Evolutionary conservation across 495 filamentous ascomycete species (phyloP).

Genomic region (Neurospora discreta): DNA sequence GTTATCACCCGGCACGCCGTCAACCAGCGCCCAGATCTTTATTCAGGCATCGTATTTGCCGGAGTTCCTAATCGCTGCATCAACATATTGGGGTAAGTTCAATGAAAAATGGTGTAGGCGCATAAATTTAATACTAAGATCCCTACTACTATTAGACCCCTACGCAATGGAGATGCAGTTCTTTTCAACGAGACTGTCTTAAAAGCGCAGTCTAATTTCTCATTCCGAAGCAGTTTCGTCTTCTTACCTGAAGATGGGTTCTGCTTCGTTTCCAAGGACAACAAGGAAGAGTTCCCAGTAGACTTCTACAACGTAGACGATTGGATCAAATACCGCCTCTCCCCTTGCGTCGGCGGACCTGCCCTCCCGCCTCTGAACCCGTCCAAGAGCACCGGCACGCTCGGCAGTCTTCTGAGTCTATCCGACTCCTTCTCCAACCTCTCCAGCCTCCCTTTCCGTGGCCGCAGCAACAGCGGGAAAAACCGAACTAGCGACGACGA

Average conservation of each 20-base stretch:
- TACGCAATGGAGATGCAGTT: conserved; percentile 46
- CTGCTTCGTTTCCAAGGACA: conserved; percentile 78
- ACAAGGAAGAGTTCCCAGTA: conserved; percentile 68
- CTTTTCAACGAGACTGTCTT: conserved; percentile 81
- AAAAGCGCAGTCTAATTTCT: conserved; percentile 92
- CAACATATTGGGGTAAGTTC: conserved; percentile 28
- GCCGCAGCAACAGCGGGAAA: conserved; percentile 17
- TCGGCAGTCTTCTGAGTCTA: conserved; percentile 29
- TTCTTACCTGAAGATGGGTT: conserved; percentile 80
- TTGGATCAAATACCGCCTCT: conserved; percentile 72
- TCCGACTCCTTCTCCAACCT: conserved; percentile 18
- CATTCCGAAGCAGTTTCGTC: conserved; percentile 73
- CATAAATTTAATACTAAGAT: too few species aligned
- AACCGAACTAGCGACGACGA: not conserved
- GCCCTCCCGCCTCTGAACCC: conserved; percentile 38
- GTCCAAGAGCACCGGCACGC: conserved; percentile 19
- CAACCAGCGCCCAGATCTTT: conserved; percentile 78
- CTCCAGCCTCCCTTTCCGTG: conserved; percentile 19
- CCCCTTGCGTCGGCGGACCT: conserved; percentile 58
- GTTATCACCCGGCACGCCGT: conserved; percentile 84
- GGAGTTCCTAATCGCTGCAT: conserved; percentile 78
- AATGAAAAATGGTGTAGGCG: too few species aligned
- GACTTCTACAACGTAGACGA: conserved; percentile 73
- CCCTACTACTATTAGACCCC: too few species aligned
- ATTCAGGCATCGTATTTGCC: conserved; percentile 77